Evolutionary conservation across 257 asterid genomes (phyloP), one percentile per base, ranked within the genome.

Genomic region (Solanum peruvianum): DNA sequence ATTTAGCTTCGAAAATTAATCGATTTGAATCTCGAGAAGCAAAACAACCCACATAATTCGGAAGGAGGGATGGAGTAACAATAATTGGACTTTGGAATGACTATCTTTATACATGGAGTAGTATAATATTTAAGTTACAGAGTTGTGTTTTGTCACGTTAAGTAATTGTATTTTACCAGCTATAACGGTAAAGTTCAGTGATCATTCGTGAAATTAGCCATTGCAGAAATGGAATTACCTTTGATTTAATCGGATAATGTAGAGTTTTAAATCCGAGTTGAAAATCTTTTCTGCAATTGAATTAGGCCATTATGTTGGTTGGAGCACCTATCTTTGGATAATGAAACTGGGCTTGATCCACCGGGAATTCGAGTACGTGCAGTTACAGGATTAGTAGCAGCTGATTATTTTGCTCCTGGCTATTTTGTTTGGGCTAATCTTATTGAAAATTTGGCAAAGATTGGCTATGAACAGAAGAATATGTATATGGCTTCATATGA

Each of bases 401-500:
- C 98, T 25, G 99, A 97, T 82, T 97, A 95, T 90, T 95, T 97
- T 77, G 95, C 99, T 6, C 98, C 98, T 56, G 98, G 98, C 1
- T 95, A 97, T 86, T 97, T 95, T 83, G 95, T 97, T 64, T 97
- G 98, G 99, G 98, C 98, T 33, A 91, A 91, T 84, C 93, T 97
- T 42, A 95, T 95, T 49, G 96, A 95, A 94, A 97, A 95, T 92
- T 92, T 95, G 94, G 99, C 98, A 0, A 93, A 92, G 84, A 93
- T 94, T 91, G 98, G 99, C 4, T 95, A 97, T 41, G 99, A 97
- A 88, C 95, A 92, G 88, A 95, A 95, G 94, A 97, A 93, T 84
- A 92, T 95, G 96, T 92, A 94, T 82, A 97, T 95, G 99, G 98
- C 98, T 73, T 94, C 99, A 86, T 95, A 95, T 90, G 99, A 97